A percentile compares a stretch with the other conserved stretches of the same genome.
phyloP scores from a whole-genome alignment of 192 early-diverging fungal genomes.

The Pilobolus umbonatus region DNA sequence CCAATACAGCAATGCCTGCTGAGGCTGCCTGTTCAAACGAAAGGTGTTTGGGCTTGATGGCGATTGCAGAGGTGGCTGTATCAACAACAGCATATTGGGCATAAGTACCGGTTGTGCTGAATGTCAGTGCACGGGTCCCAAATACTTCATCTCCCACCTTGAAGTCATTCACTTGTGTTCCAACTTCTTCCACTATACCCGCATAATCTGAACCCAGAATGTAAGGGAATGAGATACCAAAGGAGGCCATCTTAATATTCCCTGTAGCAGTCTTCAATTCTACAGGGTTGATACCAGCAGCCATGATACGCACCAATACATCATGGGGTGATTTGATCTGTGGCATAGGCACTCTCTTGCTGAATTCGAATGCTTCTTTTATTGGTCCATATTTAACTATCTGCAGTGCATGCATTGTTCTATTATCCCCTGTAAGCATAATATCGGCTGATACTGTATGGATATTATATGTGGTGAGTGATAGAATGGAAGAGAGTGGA shows the following conservation, averaged over 20 bases:
- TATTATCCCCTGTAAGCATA: no score
- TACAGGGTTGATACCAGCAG: constrained; percentile 26
- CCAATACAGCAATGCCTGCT: constrained; percentile 6
- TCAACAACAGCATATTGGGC: constrained; percentile 20
- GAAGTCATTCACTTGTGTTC: constrained; percentile 16
- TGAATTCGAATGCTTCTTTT: constrained; percentile 1
- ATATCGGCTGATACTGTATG: no score
- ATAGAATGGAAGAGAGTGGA: no score
- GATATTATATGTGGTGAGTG: no score
- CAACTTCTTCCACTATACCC: constrained; percentile 16
- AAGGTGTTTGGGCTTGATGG: constrained; percentile 17
- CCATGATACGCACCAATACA: constrained; percentile 12
- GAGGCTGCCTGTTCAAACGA: constrained; percentile 19
- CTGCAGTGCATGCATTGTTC: constrained; percentile 18
- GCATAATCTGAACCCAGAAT: constrained; percentile 22
- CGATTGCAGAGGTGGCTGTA: background rate
- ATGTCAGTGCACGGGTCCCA: constrained; percentile 1
- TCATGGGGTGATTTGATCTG: constrained; percentile 1
- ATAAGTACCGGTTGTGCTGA: constrained; percentile 17
- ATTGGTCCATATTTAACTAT: constrained; percentile 7
- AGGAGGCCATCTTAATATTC: background rate
- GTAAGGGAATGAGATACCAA: background rate
- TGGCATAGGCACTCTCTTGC: constrained; percentile 3
- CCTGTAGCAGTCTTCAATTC: constrained; percentile 18
- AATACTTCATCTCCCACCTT: constrained; percentile 26